Evolutionary conservation across 108 stramenopile species (phyloP), one percentile per base, ranked within the genome.

Genomic region (Pseudonitzschia delicatissima): DNA sequence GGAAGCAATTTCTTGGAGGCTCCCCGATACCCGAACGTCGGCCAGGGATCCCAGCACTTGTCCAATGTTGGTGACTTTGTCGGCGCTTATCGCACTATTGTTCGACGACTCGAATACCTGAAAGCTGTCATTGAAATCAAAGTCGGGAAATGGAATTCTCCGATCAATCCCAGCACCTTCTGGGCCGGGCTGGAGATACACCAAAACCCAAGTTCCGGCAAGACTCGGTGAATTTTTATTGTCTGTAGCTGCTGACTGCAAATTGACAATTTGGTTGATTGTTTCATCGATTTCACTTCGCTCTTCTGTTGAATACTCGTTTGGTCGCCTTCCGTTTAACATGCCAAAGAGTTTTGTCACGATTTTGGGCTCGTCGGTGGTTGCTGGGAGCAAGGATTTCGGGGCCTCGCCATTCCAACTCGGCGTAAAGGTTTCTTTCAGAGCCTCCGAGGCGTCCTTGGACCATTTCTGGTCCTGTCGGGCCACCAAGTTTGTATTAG

Each of bases 91-190:
- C 17, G 31, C 25, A 35, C 4, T 29, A n/a, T 28, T 7, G 4
- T 73, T n/a, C 5, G 45, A 25, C 4, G 13, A 21, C 20, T 28
- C 60, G 66, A 83, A 83, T 28, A 73, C 37, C 53, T 79, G 82
- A 74, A 50, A 83, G 20, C 53, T 79, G 65, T 77, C 62, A 64
- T 79, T 79, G 64, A 68, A 77, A 36, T 68, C 48, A 25, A 77
- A 73, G 11, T 83, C 82, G 17, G 82, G 82, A 77, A 83, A 79
- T 11, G 78, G 78, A 64, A 79, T 74, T 17, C 82, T 71, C 21
- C 78, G 75, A 69, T 79, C 82, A 31, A 79, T 75, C 27, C 82
- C 82, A 40, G 45, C 57, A 34, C 80, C 80, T 45, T 72, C 52
- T 20, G 82, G 82, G 49, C 82, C 78, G 5, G 78, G 75, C 64